Evolutionary conservation across 2,329 filamentous ascomycete species (phyloP).

Genomic region (Ceratocystis diversiconidia): DNA sequence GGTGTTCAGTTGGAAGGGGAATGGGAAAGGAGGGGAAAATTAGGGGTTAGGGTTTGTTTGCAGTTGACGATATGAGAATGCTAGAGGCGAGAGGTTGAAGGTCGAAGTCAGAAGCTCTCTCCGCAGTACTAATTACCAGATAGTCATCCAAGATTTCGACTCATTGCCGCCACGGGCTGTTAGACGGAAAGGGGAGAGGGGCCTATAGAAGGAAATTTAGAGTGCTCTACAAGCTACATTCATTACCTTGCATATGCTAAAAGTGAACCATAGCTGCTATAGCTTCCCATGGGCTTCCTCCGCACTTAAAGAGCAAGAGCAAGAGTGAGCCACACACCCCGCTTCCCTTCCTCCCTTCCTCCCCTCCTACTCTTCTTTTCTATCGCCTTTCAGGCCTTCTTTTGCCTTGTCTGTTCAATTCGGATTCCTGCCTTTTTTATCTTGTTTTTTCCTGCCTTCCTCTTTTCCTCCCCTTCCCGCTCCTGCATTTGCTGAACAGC

Average conservation of each 20-base stretch:
- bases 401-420: neutral
- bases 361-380: neutral
- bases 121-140: no score
- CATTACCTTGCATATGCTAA: no score
- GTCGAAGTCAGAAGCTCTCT: neutral
- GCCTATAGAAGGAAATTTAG: no score
- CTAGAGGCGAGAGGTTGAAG: neutral
- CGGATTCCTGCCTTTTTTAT: neutral
- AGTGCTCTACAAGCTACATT: no score
- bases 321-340: constrained; percentile 7
- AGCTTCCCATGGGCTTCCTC: neutral
- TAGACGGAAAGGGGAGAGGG: no score
- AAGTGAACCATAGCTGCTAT: no score
- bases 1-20: neutral
- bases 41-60: neutral
- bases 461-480: constrained; percentile 9
- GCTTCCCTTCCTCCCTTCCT: constrained; percentile 17
- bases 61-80: neutral
- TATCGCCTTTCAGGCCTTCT: neutral
- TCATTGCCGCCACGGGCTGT: no score
- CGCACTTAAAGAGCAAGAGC: neutral
- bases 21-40: neutral
- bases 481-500: constrained; percentile 19
- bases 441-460: constrained; percentile 18
- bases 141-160: no score